Percentiles rank a stretch among this genome's conserved stretches.
Conservation (phyloP, 106 monocot species). For the Phalaenopsis aphrodite region DNA sequence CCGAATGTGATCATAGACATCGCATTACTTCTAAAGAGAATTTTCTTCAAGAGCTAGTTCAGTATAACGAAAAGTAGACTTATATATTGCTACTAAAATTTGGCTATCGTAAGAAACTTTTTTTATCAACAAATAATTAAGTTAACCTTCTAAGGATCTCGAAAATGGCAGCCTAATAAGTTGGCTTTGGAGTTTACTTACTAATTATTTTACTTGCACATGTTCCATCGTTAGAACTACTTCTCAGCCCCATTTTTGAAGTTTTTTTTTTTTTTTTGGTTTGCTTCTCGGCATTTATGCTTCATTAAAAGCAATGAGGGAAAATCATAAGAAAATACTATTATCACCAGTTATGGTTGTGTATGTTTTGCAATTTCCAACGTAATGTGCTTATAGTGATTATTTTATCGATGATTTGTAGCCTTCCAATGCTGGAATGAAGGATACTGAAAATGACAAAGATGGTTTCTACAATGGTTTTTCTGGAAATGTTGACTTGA, state of each 20-base stretch:
- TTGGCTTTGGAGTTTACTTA: neutral
- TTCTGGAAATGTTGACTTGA: conserved; percentile 45
- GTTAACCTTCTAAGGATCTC: too few species aligned
- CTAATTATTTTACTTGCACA: neutral
- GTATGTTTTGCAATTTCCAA: neutral
- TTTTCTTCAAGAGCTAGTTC: too few species aligned
- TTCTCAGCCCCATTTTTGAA: neutral
- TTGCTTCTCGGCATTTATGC: neutral
- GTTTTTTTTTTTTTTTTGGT: neutral
- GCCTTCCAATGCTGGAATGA: conserved; percentile 17
- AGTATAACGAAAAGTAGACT: too few species aligned
- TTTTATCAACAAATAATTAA: neutral
- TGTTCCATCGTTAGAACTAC: neutral
- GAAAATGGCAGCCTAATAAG: too few species aligned
- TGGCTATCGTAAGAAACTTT: too few species aligned
- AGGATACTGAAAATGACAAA: conserved; percentile 27
- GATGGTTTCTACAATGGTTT: conserved; percentile 38
- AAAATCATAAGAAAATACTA: neutral
- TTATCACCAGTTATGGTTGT: neutral
- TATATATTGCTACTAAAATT: too few species aligned
- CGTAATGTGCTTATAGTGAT: neutral
- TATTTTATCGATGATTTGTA: conserved; percentile 13
- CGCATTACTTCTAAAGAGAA: too few species aligned
- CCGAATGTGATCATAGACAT: too few species aligned
- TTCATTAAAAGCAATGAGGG: neutral